Percentiles rank a stretch among this genome's conserved stretches.
These are phyloP conservation scores for Rhodotorula toruloides DNA, from an alignment of 768 basidiomycete genomes.

Conservation along the genomic window DNA sequence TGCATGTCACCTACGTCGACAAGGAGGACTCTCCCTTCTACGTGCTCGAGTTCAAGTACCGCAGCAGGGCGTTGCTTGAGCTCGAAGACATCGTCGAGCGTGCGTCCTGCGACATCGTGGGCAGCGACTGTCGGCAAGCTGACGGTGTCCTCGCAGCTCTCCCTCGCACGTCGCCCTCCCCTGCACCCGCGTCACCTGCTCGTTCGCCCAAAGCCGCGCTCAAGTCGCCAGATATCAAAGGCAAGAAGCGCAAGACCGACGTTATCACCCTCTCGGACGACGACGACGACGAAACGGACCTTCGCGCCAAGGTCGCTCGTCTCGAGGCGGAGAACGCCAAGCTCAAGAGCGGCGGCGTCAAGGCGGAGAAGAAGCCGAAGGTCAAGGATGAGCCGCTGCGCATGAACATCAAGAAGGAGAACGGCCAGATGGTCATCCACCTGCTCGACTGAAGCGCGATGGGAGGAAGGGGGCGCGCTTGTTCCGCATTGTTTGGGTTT, in stretches of 20 bases:
- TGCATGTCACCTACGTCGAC: conserved; percentile 2
- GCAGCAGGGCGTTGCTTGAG: conserved; percentile 23
- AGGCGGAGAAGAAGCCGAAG: background rate
- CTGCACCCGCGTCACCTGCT: background rate
- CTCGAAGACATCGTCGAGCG: conserved; percentile 19
- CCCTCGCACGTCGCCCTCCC: too few species aligned
- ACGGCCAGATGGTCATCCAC: conserved; percentile 8
- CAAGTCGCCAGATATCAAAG: background rate
- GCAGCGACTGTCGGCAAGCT: too few species aligned
- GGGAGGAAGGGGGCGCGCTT: too few species aligned
- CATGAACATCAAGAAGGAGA: conserved; percentile 15
- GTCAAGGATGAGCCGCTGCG: too few species aligned
- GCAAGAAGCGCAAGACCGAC: background rate
- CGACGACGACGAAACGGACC: conserved; percentile 7
- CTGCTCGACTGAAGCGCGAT: background rate
- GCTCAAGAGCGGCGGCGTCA: background rate
- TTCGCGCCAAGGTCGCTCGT: conserved; percentile 13
- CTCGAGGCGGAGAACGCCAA: conserved; percentile 6
- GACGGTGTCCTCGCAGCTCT: too few species aligned
- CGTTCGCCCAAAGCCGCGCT: background rate
- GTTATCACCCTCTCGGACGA: conserved; percentile 16
- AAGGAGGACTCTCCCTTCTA: background rate
- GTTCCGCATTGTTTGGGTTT: background rate
- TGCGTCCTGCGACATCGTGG: too few species aligned
- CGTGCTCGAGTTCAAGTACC: conserved; percentile 29